Evolutionary conservation across 139 green algal species (phyloP).

Genomic region (Chlorella sp.): DNA sequence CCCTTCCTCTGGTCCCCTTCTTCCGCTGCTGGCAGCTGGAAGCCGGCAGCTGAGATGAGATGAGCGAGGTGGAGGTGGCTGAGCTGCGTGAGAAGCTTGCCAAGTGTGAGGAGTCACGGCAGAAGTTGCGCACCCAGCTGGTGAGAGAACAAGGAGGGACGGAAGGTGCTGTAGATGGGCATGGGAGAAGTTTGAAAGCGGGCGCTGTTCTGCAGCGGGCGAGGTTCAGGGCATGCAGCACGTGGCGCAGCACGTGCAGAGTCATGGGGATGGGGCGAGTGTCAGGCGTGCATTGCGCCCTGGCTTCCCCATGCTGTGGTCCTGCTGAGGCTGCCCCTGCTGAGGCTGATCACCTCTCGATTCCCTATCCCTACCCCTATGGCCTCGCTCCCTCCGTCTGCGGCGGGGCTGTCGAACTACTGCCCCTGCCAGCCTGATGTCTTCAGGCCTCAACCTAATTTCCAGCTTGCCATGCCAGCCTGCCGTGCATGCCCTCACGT

Average conservation of each 20-base stretch:
- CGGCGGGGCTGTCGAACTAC: no score
- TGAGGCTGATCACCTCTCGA: no score
- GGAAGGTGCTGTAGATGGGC: background rate
- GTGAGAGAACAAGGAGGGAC: background rate
- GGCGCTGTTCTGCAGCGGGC: background rate
- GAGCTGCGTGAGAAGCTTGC: background rate
- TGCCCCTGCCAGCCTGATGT: no score
- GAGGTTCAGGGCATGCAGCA: background rate
- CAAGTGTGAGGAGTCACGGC: constrained; percentile 9
- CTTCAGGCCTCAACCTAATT: no score
- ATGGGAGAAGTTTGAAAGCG: no score
- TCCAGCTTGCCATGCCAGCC: no score
- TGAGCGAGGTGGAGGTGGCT: constrained; percentile 2
- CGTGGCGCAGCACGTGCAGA: background rate
- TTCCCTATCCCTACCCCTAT: no score
- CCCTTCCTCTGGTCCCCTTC: background rate
- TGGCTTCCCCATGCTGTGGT: background rate
- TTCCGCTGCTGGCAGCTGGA: no score
- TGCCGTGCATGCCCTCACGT: no score
- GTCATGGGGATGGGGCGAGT: no score
- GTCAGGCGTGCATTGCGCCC: no score
- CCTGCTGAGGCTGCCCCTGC: background rate
- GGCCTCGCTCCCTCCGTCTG: no score
- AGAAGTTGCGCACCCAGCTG: constrained; percentile 11
- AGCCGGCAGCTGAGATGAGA: background rate